Base-by-base conservation (phyloP, 805 yeast genomes). In the Zygoascus tannicola region DNA sequence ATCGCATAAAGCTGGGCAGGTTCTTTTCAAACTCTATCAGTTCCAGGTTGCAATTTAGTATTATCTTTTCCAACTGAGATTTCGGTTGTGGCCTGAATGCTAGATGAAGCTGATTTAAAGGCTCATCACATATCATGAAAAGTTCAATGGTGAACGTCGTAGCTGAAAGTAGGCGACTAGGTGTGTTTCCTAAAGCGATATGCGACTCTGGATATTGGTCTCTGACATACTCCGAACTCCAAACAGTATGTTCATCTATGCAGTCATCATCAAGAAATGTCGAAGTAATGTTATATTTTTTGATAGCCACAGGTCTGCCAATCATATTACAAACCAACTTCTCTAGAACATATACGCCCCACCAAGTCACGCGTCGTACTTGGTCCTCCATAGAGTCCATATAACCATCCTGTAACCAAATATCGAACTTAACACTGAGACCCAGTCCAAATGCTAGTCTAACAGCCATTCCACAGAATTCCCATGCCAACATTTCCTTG, bases 281-380 rank as follows among this genome's bases (percentile, higher is more conserved):
- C 19, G 34, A 19, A 8, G 48, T 48, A 16, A 49, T 48, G n/a
- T 44, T 42, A 20, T 45, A 40, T n/a, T 45, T 40, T 34, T 46
- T 49, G n/a, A 48, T 41, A n/a, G 39, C 40, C 8, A 44, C 42
- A 8, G 52, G 49, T 15, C 52, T 40, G 3, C 52, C 52, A 3
- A 48, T 35, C 19, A 48, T 48, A 39, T 40, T 48, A 33, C 45
- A 33, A 19, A 49, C 30, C 12, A 45, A 19, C 32, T 45, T 45
- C 15, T 46, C 50, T 8, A 47, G 23, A 3, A 44, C 36, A 38
- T 45, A 49, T 30, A 49, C 45, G 5, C 47, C 48, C 51, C 51
- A 48, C 51, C 51, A 49, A 2, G 43, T 37, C 23, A 45, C 20
- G 15, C 45, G 10, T 18, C 52, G 21, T 10, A 41, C 34, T 21